phyloP scores from a whole-genome alignment of 179 eudicot genomes.

The Carnegiea gigantea region DNA sequence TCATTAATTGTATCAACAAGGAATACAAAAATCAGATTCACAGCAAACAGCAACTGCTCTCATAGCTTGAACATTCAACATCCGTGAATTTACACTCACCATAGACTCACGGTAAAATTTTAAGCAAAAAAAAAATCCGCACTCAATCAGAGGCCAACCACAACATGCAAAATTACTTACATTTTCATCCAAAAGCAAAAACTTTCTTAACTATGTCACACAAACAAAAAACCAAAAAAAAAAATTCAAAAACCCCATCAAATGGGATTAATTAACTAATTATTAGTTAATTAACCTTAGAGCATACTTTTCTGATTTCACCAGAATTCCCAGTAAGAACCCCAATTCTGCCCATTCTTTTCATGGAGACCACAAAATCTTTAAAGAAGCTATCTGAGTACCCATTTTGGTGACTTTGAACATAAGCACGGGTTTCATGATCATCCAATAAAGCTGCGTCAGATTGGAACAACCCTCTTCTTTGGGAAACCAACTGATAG shows the following conservation, averaged over 20 bases:
- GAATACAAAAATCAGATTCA: no score
- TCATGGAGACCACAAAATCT: constrained; percentile 35
- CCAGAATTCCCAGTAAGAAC: constrained; percentile 35
- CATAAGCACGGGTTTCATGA: constrained; percentile 22
- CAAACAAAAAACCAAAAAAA: neutral
- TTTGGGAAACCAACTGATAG: constrained; percentile 23
- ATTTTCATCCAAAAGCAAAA: neutral
- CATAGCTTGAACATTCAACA: no score
- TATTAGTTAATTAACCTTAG: constrained; percentile 17
- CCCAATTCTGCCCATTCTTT: constrained; percentile 32
- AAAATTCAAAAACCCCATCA: neutral
- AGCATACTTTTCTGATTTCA: constrained; percentile 31
- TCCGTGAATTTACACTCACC: no score
- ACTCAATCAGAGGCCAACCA: no score
- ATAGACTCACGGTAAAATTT: no score
- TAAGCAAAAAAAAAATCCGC: no score
- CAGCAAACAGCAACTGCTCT: no score
- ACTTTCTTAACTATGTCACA: neutral
- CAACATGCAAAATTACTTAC: neutral
- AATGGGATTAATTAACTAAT: no score
- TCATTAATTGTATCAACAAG: no score
- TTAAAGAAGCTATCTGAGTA: constrained; percentile 16
- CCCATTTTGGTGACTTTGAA: constrained; percentile 16
- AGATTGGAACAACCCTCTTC: constrained; percentile 31
- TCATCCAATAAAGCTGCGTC: constrained; percentile 37